Evolutionary conservation across 495 filamentous ascomycete species (phyloP).

Genomic region (Annulohypoxylon maeteangense): DNA sequence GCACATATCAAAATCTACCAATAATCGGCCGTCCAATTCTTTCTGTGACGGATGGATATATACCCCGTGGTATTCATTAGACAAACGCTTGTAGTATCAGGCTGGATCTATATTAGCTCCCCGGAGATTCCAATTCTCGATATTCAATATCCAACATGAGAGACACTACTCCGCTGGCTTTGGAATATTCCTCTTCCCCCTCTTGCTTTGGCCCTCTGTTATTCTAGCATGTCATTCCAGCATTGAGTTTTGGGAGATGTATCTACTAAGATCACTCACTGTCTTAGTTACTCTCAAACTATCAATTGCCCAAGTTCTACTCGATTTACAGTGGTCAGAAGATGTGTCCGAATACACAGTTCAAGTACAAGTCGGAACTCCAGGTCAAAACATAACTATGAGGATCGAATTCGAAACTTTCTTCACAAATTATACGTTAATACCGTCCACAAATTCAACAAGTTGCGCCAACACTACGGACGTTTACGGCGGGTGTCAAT

Average conservation of each 20-base stretch:
- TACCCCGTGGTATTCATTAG: background rate
- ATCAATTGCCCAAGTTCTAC: background rate
- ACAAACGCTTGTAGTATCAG: background rate
- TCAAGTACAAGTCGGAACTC: background rate
- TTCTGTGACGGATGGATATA: too few species aligned
- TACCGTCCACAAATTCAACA: conserved; percentile 2
- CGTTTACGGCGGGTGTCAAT: background rate
- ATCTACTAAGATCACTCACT: background rate
- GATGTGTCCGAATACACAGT: background rate
- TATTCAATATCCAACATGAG: background rate
- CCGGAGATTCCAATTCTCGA: background rate
- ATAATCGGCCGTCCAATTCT: background rate
- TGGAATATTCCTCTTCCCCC: background rate
- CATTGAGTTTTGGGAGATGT: background rate
- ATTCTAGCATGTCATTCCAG: background rate
- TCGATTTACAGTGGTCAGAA: background rate
- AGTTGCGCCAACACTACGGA: background rate
- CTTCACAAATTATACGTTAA: background rate
- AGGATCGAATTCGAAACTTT: conserved; percentile 3
- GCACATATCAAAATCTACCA: background rate
- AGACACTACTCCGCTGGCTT: background rate
- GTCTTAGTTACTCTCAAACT: background rate
- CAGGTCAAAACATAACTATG: background rate
- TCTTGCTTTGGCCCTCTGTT: background rate
- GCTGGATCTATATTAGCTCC: background rate